These are phyloP conservation scores for Penicillium sclerotigenum DNA, from an alignment of 2,329 filamentous ascomycete species.

Conservation along the genomic window DNA sequence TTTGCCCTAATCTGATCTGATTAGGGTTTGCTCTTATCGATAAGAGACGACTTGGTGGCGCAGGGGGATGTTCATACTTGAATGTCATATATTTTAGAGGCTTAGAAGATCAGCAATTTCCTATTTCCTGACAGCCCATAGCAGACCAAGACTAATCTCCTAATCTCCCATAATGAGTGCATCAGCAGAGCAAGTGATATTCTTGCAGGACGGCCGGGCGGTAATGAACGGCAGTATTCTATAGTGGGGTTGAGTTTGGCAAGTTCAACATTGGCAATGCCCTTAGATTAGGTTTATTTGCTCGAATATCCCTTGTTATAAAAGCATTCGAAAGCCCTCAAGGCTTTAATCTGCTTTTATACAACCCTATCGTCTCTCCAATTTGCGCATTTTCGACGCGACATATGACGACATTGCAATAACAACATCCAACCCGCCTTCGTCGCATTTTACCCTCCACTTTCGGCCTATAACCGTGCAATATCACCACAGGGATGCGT, in stretches of 20 bases:
- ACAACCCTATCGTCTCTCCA: no score
- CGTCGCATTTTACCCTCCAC: not conserved
- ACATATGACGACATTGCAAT: not conserved
- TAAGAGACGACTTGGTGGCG: not conserved
- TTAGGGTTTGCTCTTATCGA: not conserved
- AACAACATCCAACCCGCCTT: not conserved
- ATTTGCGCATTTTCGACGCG: not conserved
- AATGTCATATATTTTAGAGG: not conserved
- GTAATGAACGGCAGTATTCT: conserved; percentile 15
- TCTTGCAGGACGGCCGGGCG: conserved; percentile 1
- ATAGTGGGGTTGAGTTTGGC: conserved; percentile 10
- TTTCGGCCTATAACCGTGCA: not conserved
- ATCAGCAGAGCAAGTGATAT: not conserved
- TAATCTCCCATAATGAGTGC: no score
- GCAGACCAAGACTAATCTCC: not conserved
- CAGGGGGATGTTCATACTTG: not conserved
- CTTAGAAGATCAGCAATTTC: not conserved
- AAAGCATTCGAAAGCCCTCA: not conserved
- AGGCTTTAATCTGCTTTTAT: not conserved
- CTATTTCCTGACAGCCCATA: no score
- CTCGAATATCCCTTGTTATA: not conserved
- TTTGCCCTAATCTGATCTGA: conserved; percentile 5
- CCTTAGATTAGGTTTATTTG: not conserved
- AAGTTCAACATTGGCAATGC: not conserved
- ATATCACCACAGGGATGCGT: conserved; percentile 51